phyloP scores from a whole-genome alignment of 192 early-diverging fungal genomes.

The Pecoramyces ruminantium region DNA sequence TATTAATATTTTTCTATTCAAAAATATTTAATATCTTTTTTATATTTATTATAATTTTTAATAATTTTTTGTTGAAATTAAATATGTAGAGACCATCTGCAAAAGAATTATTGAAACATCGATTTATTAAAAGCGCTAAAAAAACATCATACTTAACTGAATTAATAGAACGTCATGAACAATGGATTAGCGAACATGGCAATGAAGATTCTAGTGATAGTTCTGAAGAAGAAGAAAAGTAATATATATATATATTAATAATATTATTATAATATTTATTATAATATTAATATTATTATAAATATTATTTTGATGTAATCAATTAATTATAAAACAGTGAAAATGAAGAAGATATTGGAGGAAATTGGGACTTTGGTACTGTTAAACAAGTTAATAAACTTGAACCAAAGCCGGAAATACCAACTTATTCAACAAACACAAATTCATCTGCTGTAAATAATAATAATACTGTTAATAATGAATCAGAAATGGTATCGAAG shows the following conservation, averaged over 20 bases:
- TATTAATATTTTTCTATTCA: no score
- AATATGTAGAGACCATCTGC: slow-evolving; percentile 59
- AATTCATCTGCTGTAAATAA: no score
- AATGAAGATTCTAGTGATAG: not conserved
- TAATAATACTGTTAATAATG: no score
- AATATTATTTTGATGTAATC: no score
- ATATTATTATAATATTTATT: no score
- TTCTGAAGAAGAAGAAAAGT: not conserved
- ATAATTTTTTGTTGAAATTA: no score
- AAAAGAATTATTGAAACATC: slow-evolving; percentile 71
- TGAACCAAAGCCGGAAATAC: not conserved
- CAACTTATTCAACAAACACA: no score
- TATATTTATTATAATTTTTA: no score
- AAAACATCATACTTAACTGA: slow-evolving; percentile 73
- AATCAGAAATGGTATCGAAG: not conserved
- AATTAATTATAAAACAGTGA: not conserved
- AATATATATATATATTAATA: not conserved
- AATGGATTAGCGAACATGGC: slow-evolving; percentile 20
- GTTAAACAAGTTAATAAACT: not conserved
- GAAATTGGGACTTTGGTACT: not conserved
- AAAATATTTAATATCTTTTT: no score
- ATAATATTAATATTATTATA: no score
- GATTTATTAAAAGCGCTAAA: slow-evolving; percentile 68
- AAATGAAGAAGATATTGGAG: not conserved
- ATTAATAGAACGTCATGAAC: slow-evolving; percentile 65